Conservation (phyloP, 768 basidiomycete genomes). For the Amanita rimosa region DNA sequence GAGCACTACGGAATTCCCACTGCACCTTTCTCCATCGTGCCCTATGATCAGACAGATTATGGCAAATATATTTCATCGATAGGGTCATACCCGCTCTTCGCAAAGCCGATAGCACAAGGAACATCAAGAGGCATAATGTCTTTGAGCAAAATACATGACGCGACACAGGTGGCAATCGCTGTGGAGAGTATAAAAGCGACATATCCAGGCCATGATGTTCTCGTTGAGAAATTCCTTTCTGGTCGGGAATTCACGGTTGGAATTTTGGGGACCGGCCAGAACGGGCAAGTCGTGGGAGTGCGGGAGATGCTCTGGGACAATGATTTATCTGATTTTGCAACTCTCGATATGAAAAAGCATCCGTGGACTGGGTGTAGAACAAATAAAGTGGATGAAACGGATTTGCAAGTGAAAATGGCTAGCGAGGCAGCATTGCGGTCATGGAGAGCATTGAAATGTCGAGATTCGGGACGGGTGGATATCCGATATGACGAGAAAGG, state of each 20-base stretch:
- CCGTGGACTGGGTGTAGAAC: not conserved
- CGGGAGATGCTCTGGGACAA: not conserved
- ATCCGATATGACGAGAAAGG: not conserved
- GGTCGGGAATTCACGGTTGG: constrained; percentile 17
- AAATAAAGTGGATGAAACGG: not conserved
- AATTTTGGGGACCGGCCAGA: constrained; percentile 14
- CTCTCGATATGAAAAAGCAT: not conserved
- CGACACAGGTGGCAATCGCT: constrained; percentile 3
- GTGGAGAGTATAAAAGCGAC: not conserved
- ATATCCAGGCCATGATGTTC: constrained; percentile 13
- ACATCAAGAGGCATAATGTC: constrained; percentile 13
- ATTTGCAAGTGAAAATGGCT: constrained; percentile 9
- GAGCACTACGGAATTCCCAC: constrained; percentile 14
- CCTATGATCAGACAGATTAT: not conserved
- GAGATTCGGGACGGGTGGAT: not conserved
- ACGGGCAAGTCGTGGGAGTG: constrained; percentile 12
- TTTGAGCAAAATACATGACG: constrained; percentile 11
- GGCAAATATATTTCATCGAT: constrained; percentile 4
- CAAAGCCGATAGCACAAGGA: constrained; percentile 13
- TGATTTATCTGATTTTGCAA: not conserved
- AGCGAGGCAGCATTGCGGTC: constrained; percentile 6
- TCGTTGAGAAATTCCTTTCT: constrained; percentile 15
- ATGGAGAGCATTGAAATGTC: not conserved
- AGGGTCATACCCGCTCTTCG: constrained; percentile 13
- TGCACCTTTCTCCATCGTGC: constrained; percentile 13